These are phyloP conservation scores for Venturiaceae sp. DNA, from an alignment of 2,329 filamentous ascomycete species.

Conservation along the genomic window DNA sequence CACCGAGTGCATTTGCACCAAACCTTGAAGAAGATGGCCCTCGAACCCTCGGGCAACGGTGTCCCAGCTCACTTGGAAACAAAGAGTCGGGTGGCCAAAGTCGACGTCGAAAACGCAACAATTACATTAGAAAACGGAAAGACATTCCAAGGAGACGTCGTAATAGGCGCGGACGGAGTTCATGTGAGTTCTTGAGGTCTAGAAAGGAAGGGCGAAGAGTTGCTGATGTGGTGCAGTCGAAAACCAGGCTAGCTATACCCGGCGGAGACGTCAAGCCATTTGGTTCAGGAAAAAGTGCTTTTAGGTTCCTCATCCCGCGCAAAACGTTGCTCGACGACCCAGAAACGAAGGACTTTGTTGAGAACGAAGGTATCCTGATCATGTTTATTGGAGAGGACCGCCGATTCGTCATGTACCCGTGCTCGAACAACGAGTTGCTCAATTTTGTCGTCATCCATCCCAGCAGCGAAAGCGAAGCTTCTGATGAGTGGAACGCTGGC, in stretches of 20 bases:
- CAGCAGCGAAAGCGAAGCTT: conserved; percentile 16
- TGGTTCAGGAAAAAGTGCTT: conserved; percentile 45
- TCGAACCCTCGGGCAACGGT: conserved; percentile 12
- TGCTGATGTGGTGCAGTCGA: conserved; percentile 12
- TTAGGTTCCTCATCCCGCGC: conserved; percentile 44
- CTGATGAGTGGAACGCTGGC: conserved; percentile 19
- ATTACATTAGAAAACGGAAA: conserved; percentile 38
- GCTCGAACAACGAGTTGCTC: conserved; percentile 33
- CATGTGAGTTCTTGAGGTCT: conserved; percentile 22
- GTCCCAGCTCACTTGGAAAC: conserved; percentile 24
- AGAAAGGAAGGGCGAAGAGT: too few species aligned
- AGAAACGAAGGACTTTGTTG: conserved; percentile 26
- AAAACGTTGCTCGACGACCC: conserved; percentile 32
- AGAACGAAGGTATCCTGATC: conserved; percentile 28
- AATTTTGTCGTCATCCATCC: conserved; percentile 37
- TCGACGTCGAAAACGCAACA: conserved; percentile 30
- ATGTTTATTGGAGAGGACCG: conserved; percentile 35
- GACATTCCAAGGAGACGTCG: conserved; percentile 34
- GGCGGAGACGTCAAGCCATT: conserved; percentile 26
- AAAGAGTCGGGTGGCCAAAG: conserved; percentile 31
- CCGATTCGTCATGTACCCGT: conserved; percentile 38
- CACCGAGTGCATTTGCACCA: conserved; percentile 46
- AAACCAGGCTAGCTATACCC: conserved; percentile 18
- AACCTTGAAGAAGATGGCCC: conserved; percentile 38
- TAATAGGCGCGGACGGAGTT: conserved; percentile 48